phyloP scores from a whole-genome alignment of 352 stramenopile genomes.

The Phytophthora ohioensis region DNA sequence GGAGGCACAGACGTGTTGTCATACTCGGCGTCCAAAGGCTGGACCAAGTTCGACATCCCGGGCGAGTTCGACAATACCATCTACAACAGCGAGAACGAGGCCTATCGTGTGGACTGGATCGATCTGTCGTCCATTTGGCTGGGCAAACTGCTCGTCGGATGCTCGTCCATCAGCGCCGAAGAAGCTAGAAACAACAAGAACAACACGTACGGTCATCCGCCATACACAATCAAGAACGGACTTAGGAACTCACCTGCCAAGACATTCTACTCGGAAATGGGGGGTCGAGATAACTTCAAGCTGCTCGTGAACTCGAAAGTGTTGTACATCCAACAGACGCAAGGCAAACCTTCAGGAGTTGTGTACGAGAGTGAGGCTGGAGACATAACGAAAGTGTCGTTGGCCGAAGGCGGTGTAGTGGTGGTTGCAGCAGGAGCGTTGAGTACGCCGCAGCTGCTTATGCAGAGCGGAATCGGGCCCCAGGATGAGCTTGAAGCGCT shows the following conservation, averaged over 20 bases:
- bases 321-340: conserved; percentile 55
- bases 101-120: conserved; percentile 59
- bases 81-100: conserved; percentile 52
- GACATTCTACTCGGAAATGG: conserved; percentile 60
- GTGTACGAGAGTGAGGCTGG: conserved; percentile 48
- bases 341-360: conserved; percentile 55
- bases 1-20: conserved; percentile 42
- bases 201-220: conserved; percentile 57
- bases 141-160: conserved; percentile 82
- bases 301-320: conserved; percentile 58
- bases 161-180: conserved; percentile 76
- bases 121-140: conserved; percentile 54
- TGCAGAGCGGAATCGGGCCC: conserved; percentile 81
- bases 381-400: conserved; percentile 21
- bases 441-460: conserved; percentile 82
- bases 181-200: conserved; percentile 60
- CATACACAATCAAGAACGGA: conserved; percentile 58
- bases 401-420: conserved; percentile 63
- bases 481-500: conserved; percentile 58
- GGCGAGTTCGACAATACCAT: conserved; percentile 63
- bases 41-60: conserved; percentile 57
- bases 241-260: conserved; percentile 62
- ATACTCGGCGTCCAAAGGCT: conserved; percentile 36
- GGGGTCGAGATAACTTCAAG: conserved; percentile 53
- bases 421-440: conserved; percentile 80